Conservation (phyloP, 371 early-diverging fungal genomes). For the Apophysomyces trapeziformis region DNA sequence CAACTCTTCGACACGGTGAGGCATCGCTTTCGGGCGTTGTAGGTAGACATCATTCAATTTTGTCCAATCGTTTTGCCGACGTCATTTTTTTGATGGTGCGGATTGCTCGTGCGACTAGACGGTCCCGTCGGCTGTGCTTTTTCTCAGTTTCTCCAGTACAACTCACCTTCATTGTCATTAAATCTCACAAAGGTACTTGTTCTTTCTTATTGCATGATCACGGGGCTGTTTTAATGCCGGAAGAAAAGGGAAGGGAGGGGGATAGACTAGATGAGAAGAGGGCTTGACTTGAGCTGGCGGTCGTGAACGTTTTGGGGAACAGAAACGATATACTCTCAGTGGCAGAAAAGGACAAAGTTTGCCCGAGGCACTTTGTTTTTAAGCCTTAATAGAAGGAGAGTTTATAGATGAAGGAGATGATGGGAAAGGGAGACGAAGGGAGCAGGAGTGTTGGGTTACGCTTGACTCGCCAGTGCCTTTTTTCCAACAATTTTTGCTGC, state of each 20-base stretch:
- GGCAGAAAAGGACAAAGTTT: not conserved
- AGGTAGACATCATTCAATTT: no score
- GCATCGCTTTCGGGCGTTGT: no score
- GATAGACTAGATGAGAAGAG: not conserved
- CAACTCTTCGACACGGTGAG: no score
- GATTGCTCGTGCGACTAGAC: no score
- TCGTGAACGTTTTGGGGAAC: not conserved
- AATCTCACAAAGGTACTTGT: constrained; percentile 3
- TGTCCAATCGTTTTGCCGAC: no score
- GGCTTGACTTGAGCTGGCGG: not conserved
- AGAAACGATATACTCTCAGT: not conserved
- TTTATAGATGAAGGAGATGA: constrained; percentile 9
- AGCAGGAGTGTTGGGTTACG: constrained; percentile 2
- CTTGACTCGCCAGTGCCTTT: constrained; percentile 8
- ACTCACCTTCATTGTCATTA: constrained; percentile 6
- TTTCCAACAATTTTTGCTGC: constrained; percentile 8
- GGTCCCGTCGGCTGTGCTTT: no score
- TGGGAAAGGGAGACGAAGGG: constrained; percentile 9
- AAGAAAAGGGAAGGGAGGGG: not conserved
- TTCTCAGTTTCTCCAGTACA: not conserved
- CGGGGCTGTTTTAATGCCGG: not conserved
- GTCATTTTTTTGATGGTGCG: no score
- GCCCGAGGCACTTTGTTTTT: constrained; percentile 1
- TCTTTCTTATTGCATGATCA: not conserved
- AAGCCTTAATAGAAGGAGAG: constrained; percentile 2